Conservation (phyloP, 169 alveolate species). For the Plasmodium inui region DNA sequence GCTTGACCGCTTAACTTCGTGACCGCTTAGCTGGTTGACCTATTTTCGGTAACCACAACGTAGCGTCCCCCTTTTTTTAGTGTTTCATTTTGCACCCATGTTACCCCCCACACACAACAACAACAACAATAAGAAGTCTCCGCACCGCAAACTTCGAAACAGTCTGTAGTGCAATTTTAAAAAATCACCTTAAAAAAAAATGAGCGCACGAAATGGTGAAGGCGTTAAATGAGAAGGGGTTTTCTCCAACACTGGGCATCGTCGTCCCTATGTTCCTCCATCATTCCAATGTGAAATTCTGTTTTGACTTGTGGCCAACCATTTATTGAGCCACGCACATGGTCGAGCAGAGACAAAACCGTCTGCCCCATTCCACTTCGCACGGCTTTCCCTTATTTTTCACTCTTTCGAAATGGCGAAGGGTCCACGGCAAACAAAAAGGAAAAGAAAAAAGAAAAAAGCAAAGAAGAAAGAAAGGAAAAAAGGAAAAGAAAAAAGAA, state of each 20-base stretch:
- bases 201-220: neutral
- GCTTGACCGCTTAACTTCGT: neutral
- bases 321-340: neutral
- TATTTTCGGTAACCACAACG: neutral
- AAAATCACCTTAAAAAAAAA: too few relatives aligned
- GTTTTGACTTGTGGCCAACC: neutral
- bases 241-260: neutral
- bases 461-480: too few relatives aligned
- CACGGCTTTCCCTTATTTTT: neutral
- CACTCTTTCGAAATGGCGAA: neutral
- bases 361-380: neutral
- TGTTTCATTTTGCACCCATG: neutral
- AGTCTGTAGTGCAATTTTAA: neutral
- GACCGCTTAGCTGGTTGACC: neutral
- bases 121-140: neutral
- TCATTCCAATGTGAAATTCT: neutral
- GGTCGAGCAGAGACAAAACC: neutral
- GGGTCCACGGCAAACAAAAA: neutral
- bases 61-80: neutral
- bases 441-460: too few relatives aligned
- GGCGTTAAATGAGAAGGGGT: neutral
- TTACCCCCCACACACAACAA: neutral
- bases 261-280: neutral
- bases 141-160: neutral
- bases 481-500: too few relatives aligned